These are phyloP conservation scores for Ceratobasidium papillatum DNA, from an alignment of 1,284 basidiomycete genomes.

Conservation along the genomic window DNA sequence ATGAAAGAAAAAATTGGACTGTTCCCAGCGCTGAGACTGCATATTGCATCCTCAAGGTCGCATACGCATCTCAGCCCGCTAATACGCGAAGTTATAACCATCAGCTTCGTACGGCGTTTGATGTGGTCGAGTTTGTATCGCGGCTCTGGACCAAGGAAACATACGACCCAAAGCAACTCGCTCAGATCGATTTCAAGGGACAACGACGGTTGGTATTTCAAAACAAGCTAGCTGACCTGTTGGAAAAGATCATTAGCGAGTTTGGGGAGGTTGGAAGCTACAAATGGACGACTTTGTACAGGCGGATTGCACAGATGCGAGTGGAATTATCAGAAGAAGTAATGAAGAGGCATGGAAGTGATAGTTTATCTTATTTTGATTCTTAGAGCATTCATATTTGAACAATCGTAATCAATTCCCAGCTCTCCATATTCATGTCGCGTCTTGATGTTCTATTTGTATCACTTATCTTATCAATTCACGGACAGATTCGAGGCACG, in stretches of 20 bases:
- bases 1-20: background rate
- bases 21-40: conserved; percentile 23
- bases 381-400: background rate
- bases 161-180: background rate
- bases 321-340: background rate
- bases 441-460: background rate
- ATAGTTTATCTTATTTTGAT: background rate
- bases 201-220: conserved; percentile 23
- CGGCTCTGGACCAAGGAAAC: background rate
- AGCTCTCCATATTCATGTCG: background rate
- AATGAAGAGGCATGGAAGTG: background rate
- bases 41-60: conserved; percentile 7
- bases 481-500: background rate
- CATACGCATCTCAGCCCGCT: conserved; percentile 1
- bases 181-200: background rate
- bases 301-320: background rate
- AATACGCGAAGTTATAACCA: background rate
- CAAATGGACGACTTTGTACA: background rate
- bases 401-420: background rate
- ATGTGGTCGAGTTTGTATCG: conserved; percentile 1
- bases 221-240: conserved; percentile 1
- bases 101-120: background rate
- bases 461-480: background rate
- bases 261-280: background rate
- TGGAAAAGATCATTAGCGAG: background rate